Percentiles rank a stretch among this genome's conserved stretches.
These are phyloP conservation scores for Metarhizium guizhouense DNA, from an alignment of 2,329 filamentous ascomycete species.

Conservation along the genomic window DNA sequence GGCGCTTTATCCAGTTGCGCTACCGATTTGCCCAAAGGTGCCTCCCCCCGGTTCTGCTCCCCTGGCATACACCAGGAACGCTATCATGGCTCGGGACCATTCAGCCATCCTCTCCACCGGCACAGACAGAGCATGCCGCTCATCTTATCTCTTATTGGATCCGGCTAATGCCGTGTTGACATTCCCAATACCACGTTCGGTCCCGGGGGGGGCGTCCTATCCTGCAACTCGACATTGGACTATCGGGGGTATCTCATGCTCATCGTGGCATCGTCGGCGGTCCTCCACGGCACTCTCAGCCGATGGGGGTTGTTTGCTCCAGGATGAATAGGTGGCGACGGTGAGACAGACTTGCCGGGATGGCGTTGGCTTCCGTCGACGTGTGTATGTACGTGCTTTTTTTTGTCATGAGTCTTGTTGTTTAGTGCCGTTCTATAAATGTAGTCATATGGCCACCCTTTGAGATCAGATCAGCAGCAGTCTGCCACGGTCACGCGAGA, in stretches of 20 bases:
- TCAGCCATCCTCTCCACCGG: background rate
- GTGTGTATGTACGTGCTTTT: background rate
- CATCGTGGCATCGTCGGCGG: background rate
- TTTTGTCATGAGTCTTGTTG: background rate
- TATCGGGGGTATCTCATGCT: background rate
- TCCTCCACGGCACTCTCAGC: background rate
- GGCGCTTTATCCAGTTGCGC: background rate
- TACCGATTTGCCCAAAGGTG: background rate
- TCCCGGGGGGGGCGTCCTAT: background rate
- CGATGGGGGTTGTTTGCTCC: background rate
- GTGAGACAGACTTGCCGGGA: background rate
- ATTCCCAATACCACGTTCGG: background rate
- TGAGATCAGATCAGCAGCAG: background rate
- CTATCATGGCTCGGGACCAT: background rate
- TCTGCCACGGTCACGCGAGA: background rate
- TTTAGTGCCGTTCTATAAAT: background rate
- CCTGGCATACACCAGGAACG: background rate
- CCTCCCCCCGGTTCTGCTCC: background rate
- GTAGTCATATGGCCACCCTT: background rate
- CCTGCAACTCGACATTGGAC: background rate
- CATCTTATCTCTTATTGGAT: constrained; percentile 1
- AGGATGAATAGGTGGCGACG: background rate
- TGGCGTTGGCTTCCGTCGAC: background rate
- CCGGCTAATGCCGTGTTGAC: background rate
- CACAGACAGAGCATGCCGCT: background rate